These are phyloP conservation scores for Gautieria morchelliformis DNA, from an alignment of 768 basidiomycete species.

Conservation along the genomic window DNA sequence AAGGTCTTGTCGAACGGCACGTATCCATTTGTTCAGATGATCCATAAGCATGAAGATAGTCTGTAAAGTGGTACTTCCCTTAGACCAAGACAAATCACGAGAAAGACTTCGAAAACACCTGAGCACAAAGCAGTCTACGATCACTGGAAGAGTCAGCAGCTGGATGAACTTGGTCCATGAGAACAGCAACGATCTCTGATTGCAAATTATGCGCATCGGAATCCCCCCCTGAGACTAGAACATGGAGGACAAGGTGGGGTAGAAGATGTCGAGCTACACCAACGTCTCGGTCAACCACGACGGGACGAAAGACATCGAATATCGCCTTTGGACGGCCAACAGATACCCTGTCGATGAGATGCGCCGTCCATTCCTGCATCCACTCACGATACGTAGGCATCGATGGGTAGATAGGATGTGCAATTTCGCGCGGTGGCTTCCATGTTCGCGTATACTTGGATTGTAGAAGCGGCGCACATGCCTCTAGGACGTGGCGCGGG, in stretches of 20 bases:
- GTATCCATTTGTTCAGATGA: constrained; percentile 86
- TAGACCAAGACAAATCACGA: background rate
- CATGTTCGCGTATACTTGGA: constrained; percentile 49
- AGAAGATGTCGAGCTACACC: constrained; percentile 87
- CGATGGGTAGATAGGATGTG: constrained; percentile 70
- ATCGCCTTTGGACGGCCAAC: constrained; percentile 51
- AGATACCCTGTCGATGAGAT: constrained; percentile 62
- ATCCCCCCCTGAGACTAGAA: constrained; percentile 66
- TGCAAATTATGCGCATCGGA: constrained; percentile 56
- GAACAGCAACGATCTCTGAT: constrained; percentile 66
- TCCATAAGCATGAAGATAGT: constrained; percentile 92
- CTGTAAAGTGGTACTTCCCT: constrained; percentile 28
- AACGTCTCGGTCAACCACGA: constrained; percentile 81
- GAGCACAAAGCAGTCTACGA: constrained; percentile 87
- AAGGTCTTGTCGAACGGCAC: constrained; percentile 60
- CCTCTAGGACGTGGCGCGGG: constrained; percentile 78
- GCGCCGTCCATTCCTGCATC: constrained; percentile 82
- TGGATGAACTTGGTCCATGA: constrained; percentile 76
- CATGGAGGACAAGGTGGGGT: constrained; percentile 84
- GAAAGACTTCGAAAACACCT: constrained; percentile 39
- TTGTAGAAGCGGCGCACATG: constrained; percentile 74
- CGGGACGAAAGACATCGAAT: constrained; percentile 70
- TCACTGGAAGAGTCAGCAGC: constrained; percentile 53
- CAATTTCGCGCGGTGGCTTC: constrained; percentile 22
- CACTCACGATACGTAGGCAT: constrained; percentile 88